These are phyloP conservation scores for Setaria viridis DNA, from an alignment of 202 grass and related monocot genomes.

Conservation along the genomic window DNA sequence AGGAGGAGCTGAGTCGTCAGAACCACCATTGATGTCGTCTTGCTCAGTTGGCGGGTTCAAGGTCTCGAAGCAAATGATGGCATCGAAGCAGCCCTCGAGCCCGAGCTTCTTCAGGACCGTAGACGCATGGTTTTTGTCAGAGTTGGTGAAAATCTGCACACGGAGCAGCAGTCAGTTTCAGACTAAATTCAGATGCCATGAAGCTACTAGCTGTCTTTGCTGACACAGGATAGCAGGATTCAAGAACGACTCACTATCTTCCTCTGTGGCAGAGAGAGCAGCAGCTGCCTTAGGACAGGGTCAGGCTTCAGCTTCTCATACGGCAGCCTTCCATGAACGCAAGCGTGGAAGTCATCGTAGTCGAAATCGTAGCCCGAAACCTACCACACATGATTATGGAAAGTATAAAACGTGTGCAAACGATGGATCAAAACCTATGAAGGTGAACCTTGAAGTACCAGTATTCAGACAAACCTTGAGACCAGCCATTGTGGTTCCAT, in stretches of 20 bases:
- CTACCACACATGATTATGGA: constrained; percentile 34
- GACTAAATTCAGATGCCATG: not conserved
- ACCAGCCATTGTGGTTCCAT: constrained; percentile 93
- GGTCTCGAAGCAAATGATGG: constrained; percentile 91
- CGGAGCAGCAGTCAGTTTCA: not conserved
- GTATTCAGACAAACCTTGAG: constrained; percentile 62
- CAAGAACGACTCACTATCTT: constrained; percentile 64
- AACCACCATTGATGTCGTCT: not conserved
- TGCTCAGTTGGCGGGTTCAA: constrained; percentile 51
- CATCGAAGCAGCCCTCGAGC: constrained; percentile 91
- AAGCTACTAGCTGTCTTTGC: not conserved
- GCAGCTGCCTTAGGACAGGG: constrained; percentile 67
- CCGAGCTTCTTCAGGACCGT: constrained; percentile 72
- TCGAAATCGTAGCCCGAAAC: constrained; percentile 72
- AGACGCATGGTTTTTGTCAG: constrained; percentile 68
- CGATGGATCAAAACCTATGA: not conserved
- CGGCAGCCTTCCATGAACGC: constrained; percentile 73
- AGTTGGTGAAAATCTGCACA: constrained; percentile 90
- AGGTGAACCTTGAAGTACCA: not conserved
- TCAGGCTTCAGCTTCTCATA: constrained; percentile 82
- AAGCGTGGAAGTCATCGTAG: constrained; percentile 81
- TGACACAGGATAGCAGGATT: not conserved
- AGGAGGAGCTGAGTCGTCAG: constrained; percentile 12
- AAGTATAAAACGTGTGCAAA: not conserved
- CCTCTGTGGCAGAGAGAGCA: constrained; percentile 83